Evolutionary conservation across 2,329 filamentous ascomycete genomes (phyloP), one percentile per base, ranked within the genome.

Genomic region (Trichoderma atrobrunneum): DNA sequence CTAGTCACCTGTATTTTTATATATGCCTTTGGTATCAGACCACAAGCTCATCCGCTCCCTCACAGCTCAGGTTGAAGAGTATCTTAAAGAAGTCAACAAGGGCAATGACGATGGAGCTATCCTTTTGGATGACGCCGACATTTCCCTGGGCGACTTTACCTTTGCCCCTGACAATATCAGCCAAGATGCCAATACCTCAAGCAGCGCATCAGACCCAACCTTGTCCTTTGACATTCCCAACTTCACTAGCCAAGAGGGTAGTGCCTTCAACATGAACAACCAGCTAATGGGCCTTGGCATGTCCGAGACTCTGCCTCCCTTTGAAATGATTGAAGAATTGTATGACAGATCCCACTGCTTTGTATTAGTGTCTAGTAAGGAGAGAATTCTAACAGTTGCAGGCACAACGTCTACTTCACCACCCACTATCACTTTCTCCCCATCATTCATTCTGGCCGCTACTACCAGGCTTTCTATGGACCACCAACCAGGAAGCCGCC

Each of bases 291-390:
- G 90, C 12, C 83, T 97, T 39, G 94, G 94, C 14, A 83, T 97
- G 75, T 92, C 95, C 68, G 95, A 98, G 80, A 87, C 93, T 18
- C 82, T 97, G 16, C 95, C 95, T 0, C 88, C 91, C 2, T 89
- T 91, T 73, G 91, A 96, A 74, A 87, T 95, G 64, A 91, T 96
- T 77, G 91, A 97, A 78, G 93, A 96, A 74, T 82, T 98, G 92
- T 95, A 86, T 79, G 87, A 81, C 12, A 18, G 5, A 28, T 2
- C 48, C 7, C n/a, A 26, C 26, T n/a, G 16, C 68, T n/a, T 32
- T 26, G 32, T 32, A 43, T 43, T 43, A 5, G 16, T 60, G 34
- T 32, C 36, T 36, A 7, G 2, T 30, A 4, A 26, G 43, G 30
- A 26, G 14, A 43, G 5, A 32, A 18, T 32, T 43, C 74, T 75